These are phyloP conservation scores for Didymella keratinophila DNA, from an alignment of 2,329 filamentous ascomycete species.

Conservation along the genomic window DNA sequence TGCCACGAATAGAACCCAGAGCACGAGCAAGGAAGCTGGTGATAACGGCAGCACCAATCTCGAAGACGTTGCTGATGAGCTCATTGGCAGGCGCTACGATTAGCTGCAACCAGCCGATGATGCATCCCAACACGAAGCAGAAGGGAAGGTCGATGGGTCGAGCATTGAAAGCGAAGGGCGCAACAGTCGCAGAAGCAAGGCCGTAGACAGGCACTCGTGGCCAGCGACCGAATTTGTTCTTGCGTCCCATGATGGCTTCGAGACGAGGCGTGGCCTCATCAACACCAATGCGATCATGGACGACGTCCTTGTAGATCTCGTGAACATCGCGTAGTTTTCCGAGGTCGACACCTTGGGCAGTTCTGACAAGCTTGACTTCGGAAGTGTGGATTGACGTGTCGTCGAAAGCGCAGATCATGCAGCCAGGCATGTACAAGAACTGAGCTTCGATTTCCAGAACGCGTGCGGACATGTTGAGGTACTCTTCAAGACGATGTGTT, in stretches of 20 bases:
- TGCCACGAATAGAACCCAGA: constrained; percentile 55
- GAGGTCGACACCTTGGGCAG: constrained; percentile 73
- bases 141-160: constrained; percentile 80
- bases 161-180: constrained; percentile 80
- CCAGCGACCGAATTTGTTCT: constrained; percentile 61
- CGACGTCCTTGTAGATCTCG: constrained; percentile 81
- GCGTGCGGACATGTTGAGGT: constrained; percentile 88
- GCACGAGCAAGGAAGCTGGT: constrained; percentile 60
- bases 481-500: constrained; percentile 89
- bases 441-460: constrained; percentile 89
- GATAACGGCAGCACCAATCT: constrained; percentile 58
- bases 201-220: constrained; percentile 72
- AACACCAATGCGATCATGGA: constrained; percentile 76
- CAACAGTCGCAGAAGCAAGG: constrained; percentile 76
- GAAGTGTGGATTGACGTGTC: constrained; percentile 76
- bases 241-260: constrained; percentile 67
- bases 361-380: constrained; percentile 78
- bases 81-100: constrained; percentile 77
- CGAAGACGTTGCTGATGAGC: constrained; percentile 66
- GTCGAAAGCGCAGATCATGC: constrained; percentile 93
- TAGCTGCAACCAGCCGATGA: constrained; percentile 78
- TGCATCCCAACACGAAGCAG: constrained; percentile 76
- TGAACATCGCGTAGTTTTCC: constrained; percentile 78
- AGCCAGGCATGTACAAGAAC: constrained; percentile 88
- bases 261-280: constrained; percentile 72